These are phyloP conservation scores for Claviceps arundinis DNA, from an alignment of 2,329 filamentous ascomycete genomes.

Conservation along the genomic window DNA sequence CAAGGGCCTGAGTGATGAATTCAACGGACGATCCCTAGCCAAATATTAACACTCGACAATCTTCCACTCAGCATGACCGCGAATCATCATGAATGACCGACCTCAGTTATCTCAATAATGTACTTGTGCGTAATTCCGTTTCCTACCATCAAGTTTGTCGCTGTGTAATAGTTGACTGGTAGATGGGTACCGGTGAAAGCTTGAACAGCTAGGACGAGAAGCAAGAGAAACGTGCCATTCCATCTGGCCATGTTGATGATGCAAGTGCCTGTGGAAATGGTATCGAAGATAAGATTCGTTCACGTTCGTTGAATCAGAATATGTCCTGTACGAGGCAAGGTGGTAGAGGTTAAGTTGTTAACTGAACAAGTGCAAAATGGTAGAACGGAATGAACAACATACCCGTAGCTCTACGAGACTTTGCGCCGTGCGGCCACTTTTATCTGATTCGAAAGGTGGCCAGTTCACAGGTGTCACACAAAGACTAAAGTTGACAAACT, in stretches of 20 bases:
- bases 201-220: not conserved
- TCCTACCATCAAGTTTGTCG: not conserved
- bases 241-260: not conserved
- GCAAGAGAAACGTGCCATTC: not conserved
- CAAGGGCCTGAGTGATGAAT: slow-evolving; percentile 13
- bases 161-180: not conserved
- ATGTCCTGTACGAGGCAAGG: not conserved
- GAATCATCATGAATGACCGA: not conserved
- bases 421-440: not conserved
- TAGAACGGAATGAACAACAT: not conserved
- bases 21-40: slow-evolving; percentile 6
- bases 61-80: not conserved
- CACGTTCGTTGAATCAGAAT: not conserved
- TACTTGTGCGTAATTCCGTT: slow-evolving; percentile 12
- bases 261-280: not conserved
- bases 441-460: not conserved
- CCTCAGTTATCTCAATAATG: slow-evolving; percentile 12
- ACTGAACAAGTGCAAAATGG: not conserved
- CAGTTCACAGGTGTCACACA: not conserved
- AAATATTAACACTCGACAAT: not conserved
- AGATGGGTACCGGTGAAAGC: not conserved
- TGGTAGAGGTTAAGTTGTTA: not conserved
- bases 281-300: not conserved
- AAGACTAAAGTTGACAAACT: not conserved
- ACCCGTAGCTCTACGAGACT: not conserved